Evolutionary conservation across 75 land plant species (phyloP), one percentile per base, ranked within the genome.

Genomic region (Larix kaempferi): DNA sequence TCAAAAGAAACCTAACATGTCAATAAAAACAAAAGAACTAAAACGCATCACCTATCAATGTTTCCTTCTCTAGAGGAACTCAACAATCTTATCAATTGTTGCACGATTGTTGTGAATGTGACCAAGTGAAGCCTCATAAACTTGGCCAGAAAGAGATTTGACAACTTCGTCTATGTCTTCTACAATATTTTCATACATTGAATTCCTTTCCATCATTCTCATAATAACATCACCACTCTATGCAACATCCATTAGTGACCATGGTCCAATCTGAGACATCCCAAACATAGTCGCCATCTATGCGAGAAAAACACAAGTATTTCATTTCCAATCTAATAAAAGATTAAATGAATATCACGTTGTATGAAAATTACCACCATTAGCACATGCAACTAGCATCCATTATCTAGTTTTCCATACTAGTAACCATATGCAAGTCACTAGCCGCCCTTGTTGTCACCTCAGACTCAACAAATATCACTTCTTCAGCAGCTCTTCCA

Each of bases 131-230:
- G 91, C 85, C 69, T 88, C 91, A 81, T 96, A 96, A 12, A 98
- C 99, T 71, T 77, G 76, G 80, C 94, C 99, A 12, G 99, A 89
- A 14, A 96, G 74, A 49, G 90, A 84, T 78, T 96, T 94, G 74
- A 96, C 85, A 3, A 98, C 97, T 59, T 80, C 58, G 78, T 96
- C 99, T 26, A 94, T 96, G 74, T 96, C 99, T 79, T 92, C 95
- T 0, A 98, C 99, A 44, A 96, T 87, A 77, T 87, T 96, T 81
- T 96, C 99, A 15, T 98, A 96, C 99, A 96, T 96, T 26, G 97
- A 94, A 75, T 96, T 96, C 71, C 99, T 82, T 3, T 95, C 99
- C 99, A 96, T 96, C 99, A 96, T 96, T 81, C 99, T 83, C 99
- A 96, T 94, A 83, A 96, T 94, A 2, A 96, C 93, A 84, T 96